Evolutionary conservation across 306 rosid genomes (phyloP).

Genomic region (Chamaecrista fasciculata): DNA sequence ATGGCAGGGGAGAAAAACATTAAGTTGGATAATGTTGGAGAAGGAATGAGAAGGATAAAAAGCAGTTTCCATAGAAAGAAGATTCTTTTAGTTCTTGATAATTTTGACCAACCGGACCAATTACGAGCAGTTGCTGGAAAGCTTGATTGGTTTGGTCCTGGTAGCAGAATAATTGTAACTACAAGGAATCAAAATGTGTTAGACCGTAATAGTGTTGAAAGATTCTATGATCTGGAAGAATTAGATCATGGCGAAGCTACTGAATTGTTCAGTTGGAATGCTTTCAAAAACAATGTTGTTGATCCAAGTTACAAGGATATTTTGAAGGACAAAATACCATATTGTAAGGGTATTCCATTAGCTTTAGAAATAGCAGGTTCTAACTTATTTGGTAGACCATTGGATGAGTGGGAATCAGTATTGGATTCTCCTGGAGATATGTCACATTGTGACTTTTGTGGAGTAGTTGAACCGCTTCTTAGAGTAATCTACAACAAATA

Average conservation of each 20-base stretch:
- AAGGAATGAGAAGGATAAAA: not conserved
- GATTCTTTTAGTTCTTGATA: not conserved
- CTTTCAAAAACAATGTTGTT: not conserved
- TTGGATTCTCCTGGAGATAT: not conserved
- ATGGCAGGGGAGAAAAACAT: not conserved
- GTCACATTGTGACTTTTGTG: too few relatives aligned
- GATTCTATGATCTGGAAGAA: not conserved
- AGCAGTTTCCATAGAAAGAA: not conserved
- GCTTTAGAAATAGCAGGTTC: not conserved
- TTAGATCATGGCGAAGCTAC: not conserved
- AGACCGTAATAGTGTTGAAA: too few relatives aligned
- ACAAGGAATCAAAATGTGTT: not conserved
- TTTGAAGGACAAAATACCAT: not conserved
- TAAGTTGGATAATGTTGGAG: not conserved
- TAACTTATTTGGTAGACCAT: not conserved
- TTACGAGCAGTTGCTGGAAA: not conserved
- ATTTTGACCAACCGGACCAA: not conserved
- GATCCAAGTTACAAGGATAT: not conserved
- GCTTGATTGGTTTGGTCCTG: slow-evolving; percentile 2
- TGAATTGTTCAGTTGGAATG: not conserved
- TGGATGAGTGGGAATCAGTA: not conserved
- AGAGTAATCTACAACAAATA: not conserved
- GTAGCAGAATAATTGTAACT: not conserved
- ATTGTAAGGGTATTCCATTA: not conserved
- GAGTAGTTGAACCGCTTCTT: too few relatives aligned